phyloP scores from a whole-genome alignment of 129 eudicot species.

The Flaveria ramosissima region DNA sequence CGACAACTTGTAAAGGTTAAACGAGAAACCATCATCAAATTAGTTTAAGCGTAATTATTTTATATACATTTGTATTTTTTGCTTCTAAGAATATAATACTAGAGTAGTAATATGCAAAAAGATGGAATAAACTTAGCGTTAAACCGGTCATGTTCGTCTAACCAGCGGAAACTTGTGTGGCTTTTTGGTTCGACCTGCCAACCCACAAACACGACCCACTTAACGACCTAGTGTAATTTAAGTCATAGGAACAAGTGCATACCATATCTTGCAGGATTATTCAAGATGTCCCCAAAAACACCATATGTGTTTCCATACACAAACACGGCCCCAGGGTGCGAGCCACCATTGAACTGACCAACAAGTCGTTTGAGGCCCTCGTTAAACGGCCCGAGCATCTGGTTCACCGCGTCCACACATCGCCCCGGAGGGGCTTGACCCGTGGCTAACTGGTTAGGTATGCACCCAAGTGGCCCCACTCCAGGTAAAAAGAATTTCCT shows the following conservation, averaged over 20 bases:
- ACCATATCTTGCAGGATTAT: constrained; percentile 71
- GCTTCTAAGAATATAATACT: too few species aligned
- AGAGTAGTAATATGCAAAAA: too few species aligned
- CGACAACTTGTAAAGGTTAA: too few species aligned
- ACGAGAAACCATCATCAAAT: too few species aligned
- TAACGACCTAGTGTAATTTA: too few species aligned
- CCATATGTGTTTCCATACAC: constrained; percentile 77
- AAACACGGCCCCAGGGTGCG: constrained; percentile 75
- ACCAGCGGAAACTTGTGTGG: too few species aligned
- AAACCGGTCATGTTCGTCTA: too few species aligned
- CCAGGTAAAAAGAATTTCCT: constrained; percentile 75
- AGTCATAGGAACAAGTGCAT: background rate
- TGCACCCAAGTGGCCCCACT: constrained; percentile 89
- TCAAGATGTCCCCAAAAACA: constrained; percentile 75
- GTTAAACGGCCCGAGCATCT: constrained; percentile 73
- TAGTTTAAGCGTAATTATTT: too few species aligned
- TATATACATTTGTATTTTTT: too few species aligned
- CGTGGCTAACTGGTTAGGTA: constrained; percentile 74
- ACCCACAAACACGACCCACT: too few species aligned
- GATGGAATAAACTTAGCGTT: too few species aligned
- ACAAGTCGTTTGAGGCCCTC: constrained; percentile 69
- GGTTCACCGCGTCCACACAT: constrained; percentile 83
- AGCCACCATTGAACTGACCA: constrained; percentile 55
- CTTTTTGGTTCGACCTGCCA: too few species aligned
- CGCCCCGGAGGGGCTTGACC: constrained; percentile 79